These are phyloP conservation scores for Rhodotorula sp. DNA, from an alignment of 1,284 basidiomycete species.

Conservation along the genomic window DNA sequence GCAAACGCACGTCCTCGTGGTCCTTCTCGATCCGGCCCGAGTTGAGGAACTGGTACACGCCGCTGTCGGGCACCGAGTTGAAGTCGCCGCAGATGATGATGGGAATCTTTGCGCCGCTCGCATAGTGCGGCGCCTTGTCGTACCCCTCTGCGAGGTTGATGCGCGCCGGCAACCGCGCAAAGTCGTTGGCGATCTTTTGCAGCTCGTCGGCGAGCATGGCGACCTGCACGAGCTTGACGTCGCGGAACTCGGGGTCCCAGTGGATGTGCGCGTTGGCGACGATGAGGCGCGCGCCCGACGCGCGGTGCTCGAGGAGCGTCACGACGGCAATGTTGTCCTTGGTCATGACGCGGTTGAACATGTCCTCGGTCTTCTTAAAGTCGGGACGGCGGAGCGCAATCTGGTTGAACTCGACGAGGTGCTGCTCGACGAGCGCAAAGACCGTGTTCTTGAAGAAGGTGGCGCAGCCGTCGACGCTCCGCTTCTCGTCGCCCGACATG, in stretches of 20 bases:
- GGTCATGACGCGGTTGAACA: conserved; percentile 97
- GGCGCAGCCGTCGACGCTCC: conserved; percentile 93
- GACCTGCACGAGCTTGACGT: conserved; percentile 96
- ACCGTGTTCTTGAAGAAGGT: conserved; percentile 90
- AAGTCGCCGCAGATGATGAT: conserved; percentile 90
- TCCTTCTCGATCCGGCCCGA: conserved; percentile 65
- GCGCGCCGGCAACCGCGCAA: conserved; percentile 79
- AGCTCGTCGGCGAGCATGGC: conserved; percentile 91
- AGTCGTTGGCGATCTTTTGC: conserved; percentile 81
- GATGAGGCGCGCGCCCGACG: conserved; percentile 82
- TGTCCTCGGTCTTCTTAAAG: conserved; percentile 98
- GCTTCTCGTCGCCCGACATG: conserved; percentile 83
- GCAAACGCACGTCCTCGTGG: conserved; percentile 66
- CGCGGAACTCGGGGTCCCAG: conserved; percentile 90
- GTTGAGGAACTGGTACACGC: conserved; percentile 89
- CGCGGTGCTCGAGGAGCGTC: conserved; percentile 80
- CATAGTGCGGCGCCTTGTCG: conserved; percentile 63
- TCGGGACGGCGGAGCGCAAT: conserved; percentile 90
- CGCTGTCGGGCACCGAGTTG: conserved; percentile 84
- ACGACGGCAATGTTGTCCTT: conserved; percentile 94
- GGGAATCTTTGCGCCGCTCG: conserved; percentile 84
- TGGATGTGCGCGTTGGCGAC: conserved; percentile 89
- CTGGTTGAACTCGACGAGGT: conserved; percentile 91
- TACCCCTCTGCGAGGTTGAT: conserved; percentile 50
- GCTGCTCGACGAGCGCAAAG: conserved; percentile 89